Evolutionary conservation across 1,284 basidiomycete genomes (phyloP).

Genomic region (Cryptococcus wingfieldii): DNA sequence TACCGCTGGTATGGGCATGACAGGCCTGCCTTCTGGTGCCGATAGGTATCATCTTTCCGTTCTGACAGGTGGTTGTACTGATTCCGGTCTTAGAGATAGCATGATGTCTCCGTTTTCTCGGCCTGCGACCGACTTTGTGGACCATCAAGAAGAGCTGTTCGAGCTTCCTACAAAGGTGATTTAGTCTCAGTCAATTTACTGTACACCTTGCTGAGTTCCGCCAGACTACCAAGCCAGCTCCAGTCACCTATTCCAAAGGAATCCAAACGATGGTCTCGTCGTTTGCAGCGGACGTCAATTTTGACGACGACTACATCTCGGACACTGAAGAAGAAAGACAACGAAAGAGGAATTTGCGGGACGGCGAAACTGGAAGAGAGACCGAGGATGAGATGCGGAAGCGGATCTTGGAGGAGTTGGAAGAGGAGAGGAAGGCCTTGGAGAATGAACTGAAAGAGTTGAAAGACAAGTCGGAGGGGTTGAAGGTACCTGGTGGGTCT

Average conservation of each 20-base stretch:
- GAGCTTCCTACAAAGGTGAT: slow-evolving; percentile 79
- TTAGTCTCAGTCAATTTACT: background rate
- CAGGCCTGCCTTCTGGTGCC: slow-evolving; percentile 52
- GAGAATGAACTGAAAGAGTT: slow-evolving; percentile 78
- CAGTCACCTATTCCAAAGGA: slow-evolving; percentile 85
- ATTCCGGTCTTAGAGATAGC: slow-evolving; percentile 48
- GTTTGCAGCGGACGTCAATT: slow-evolving; percentile 26
- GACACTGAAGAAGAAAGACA: slow-evolving; percentile 18
- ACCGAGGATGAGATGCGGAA: slow-evolving; percentile 70
- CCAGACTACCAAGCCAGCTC: slow-evolving; percentile 11
- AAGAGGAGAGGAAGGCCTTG: slow-evolving; percentile 60
- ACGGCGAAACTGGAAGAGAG: slow-evolving; percentile 46
- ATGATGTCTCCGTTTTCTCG: slow-evolving; percentile 53
- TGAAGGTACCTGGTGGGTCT: slow-evolving; percentile 45
- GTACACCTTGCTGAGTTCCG: background rate
- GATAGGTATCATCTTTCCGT: slow-evolving; percentile 3
- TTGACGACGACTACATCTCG: slow-evolving; percentile 12
- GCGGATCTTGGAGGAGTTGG: slow-evolving; percentile 56
- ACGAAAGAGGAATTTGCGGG: slow-evolving; percentile 2
- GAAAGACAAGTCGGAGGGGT: slow-evolving; percentile 68
- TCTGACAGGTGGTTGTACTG: background rate
- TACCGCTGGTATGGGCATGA: slow-evolving; percentile 33
- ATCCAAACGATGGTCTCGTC: slow-evolving; percentile 62
- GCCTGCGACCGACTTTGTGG: slow-evolving; percentile 68
- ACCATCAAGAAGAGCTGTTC: slow-evolving; percentile 80